Evolutionary conservation across 129 eudicot species (phyloP).

Genomic region (Cynara cardunculus): DNA sequence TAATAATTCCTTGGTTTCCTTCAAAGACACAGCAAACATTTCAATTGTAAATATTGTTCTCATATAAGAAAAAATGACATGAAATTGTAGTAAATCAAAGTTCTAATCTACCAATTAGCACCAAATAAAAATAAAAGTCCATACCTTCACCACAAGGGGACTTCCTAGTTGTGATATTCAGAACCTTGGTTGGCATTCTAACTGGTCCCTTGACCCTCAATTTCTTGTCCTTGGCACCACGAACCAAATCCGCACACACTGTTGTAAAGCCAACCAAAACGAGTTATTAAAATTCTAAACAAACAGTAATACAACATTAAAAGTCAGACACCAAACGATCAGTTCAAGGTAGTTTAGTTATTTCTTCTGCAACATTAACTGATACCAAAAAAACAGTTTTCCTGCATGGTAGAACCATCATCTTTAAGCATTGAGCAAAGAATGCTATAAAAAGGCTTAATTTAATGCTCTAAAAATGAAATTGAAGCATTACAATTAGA

Average conservation of each 20-base stretch:
- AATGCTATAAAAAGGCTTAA: background rate
- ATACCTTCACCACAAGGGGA: slow-evolving; percentile 98
- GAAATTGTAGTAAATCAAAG: background rate
- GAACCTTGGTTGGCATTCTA: slow-evolving; percentile 95
- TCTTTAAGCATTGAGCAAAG: background rate
- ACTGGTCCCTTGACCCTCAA: slow-evolving; percentile 96
- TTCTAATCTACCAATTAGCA: too few species aligned
- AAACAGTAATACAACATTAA: background rate
- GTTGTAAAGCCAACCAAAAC: background rate
- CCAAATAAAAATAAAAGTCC: background rate
- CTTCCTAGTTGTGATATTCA: slow-evolving; percentile 81
- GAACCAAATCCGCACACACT: slow-evolving; percentile 94
- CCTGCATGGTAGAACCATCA: background rate
- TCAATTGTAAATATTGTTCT: background rate
- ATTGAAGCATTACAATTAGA: background rate
- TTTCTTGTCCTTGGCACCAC: slow-evolving; percentile 89
- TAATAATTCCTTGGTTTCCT: background rate
- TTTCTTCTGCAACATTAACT: background rate
- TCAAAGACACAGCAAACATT: background rate
- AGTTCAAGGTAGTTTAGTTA: background rate
- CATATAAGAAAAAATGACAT: background rate
- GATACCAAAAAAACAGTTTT: background rate
- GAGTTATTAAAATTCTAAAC: background rate
- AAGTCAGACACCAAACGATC: background rate
- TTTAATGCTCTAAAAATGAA: background rate